Base-by-base conservation (phyloP, 345 rosid genomes). In the Syzygium oleosum region DNA sequence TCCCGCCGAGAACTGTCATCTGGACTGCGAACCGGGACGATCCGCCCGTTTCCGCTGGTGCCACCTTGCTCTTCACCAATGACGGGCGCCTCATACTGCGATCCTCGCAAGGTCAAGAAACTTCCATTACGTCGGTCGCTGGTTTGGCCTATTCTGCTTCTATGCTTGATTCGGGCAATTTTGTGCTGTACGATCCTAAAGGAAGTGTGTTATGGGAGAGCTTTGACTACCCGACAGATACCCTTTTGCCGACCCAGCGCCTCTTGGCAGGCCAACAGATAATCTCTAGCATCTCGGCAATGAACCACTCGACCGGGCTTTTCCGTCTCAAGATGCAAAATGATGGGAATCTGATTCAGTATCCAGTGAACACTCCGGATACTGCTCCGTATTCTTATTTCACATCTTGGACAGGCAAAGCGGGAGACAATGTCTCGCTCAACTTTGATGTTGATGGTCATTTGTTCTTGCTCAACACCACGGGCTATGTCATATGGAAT, bases 11-110 rank as follows among this genome's bases (percentile, higher is more conserved):
- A 27, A 90, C 88, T 1, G 86, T 90, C 3, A 78, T 87, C 54
- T 91, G 92, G 93, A 89, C 93, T 4, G 91, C 61, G 11, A 79
- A 89, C 54, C 51, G 90, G 19, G 88, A 91, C 17, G 79, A 89
- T 13, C 90, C 89, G 0, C 88, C 90, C 1, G 61, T 90, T 61
- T 13, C 92, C 3, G 73, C 68, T 23, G 79, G 84, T 9, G 27
- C 91, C 51, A 85, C 87, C 6, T 0, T 91, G 19, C 46, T 80
- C 4, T 87, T 91, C 83, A 85, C 89, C 9, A 38, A 51, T 38
- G 88, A 54, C 15, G 92, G 92, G 0, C 59, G 31, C 80, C 90
- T 91, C 0, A 38, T 84, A 13, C 85, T 90, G 51, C 86, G 84
- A 84, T 77, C 90, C 5, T 52, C 11, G 0, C 54, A 38, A 2